Conservation (phyloP, 2,329 filamentous ascomycete genomes). For the Pseudohalonectria lignicola region DNA sequence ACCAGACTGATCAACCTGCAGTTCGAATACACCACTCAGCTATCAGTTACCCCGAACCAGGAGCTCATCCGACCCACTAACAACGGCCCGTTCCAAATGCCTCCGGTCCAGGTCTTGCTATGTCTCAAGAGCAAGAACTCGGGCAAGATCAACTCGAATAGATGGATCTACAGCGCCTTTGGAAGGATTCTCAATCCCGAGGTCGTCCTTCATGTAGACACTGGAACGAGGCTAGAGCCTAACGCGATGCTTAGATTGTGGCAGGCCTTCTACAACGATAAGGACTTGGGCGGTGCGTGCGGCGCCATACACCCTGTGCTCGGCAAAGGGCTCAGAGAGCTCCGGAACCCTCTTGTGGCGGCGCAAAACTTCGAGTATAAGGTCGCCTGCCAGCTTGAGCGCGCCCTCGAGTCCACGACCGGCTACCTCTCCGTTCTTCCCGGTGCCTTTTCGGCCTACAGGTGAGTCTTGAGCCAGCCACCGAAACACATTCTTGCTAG, state of each 20-base stretch:
- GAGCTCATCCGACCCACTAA: constrained; percentile 90
- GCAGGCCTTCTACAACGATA: constrained; percentile 99
- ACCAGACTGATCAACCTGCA: no score
- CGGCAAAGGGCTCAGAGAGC: constrained; percentile 74
- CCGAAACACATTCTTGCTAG: no score
- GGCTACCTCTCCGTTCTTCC: constrained; percentile 97
- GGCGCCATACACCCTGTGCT: constrained; percentile 99
- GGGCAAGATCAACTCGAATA: constrained; percentile 99
- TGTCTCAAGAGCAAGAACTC: constrained; percentile 98
- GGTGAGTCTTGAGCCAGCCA: no score
- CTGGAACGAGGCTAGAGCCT: constrained; percentile 88
- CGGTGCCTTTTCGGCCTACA: constrained; percentile 98
- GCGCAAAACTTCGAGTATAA: constrained; percentile 99
- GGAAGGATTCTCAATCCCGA: constrained; percentile 95
- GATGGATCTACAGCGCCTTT: constrained; percentile 98
- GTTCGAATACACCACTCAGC: constrained; percentile 96
- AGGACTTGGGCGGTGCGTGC: constrained; percentile 94
- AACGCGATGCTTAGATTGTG: constrained; percentile 87
- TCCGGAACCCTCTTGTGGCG: constrained; percentile 92
- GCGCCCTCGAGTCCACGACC: constrained; percentile 92
- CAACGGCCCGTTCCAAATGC: constrained; percentile 72
- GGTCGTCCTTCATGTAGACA: constrained; percentile 90
- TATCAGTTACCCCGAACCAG: constrained; percentile 92
- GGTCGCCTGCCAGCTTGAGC: constrained; percentile 98
- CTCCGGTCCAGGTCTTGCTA: constrained; percentile 98